A percentile compares a stretch with the other conserved stretches of the same genome.
Conservation (phyloP, 148 eudicot species). For the Rhododendron molle region DNA sequence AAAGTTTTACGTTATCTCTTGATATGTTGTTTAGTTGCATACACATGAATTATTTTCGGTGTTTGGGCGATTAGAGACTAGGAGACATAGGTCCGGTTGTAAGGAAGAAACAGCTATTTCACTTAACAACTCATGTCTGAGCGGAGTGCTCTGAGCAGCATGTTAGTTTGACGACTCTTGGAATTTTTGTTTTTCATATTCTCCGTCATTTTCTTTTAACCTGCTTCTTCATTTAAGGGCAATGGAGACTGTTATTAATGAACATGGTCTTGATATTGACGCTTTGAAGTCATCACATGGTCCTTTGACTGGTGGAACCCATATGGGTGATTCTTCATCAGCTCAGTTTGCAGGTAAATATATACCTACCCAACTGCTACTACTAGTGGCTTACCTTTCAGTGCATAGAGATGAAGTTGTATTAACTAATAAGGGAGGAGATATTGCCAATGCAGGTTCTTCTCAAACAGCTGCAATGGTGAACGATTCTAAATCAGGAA, state of each 20-base stretch:
- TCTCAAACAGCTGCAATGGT: slow-evolving; percentile 48
- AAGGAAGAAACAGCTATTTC: neutral
- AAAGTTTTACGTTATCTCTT: neutral
- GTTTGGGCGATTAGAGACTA: neutral
- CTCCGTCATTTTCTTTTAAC: neutral
- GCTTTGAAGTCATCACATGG: slow-evolving; percentile 65
- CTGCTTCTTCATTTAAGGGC: slow-evolving; percentile 49
- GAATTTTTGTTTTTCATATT: neutral
- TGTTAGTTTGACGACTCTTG: neutral
- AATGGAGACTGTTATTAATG: slow-evolving; percentile 94
- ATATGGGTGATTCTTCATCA: slow-evolving; percentile 57
- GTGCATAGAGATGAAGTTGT: neutral
- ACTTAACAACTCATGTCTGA: neutral
- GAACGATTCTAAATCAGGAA: slow-evolving; percentile 42
- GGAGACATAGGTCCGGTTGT: neutral
- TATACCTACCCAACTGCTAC: neutral
- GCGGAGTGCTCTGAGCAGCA: neutral
- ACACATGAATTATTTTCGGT: neutral
- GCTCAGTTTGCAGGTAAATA: slow-evolving; percentile 62
- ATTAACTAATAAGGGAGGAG: neutral
- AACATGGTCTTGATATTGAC: slow-evolving; percentile 84
- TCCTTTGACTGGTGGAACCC: slow-evolving; percentile 55
- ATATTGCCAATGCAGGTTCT: slow-evolving; percentile 41
- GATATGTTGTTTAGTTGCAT: neutral
- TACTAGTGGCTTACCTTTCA: neutral